Percentiles rank a stretch among this genome's conserved stretches.
Evolutionary conservation across 495 filamentous ascomycete genomes (phyloP).

Genomic region (Aspergillus ostianus): DNA sequence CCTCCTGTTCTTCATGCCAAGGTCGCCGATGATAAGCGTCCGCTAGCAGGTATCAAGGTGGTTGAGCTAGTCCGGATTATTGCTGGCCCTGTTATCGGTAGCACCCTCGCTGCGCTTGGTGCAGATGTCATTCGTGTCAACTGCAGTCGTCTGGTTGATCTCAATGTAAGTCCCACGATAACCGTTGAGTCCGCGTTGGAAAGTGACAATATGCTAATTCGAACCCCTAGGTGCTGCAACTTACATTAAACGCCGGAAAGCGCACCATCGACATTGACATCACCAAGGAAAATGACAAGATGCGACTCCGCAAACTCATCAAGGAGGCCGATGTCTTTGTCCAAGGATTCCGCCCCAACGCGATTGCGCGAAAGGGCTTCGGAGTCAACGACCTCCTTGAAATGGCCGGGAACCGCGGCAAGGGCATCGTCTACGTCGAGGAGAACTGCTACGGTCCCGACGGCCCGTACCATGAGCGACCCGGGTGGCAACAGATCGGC

Average conservation of each 20-base stretch:
- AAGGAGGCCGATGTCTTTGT: conserved; percentile 56
- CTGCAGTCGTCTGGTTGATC: conserved; percentile 48
- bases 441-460: conserved; percentile 61
- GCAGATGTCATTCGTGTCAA: conserved; percentile 61
- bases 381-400: conserved; percentile 43
- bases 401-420: conserved; percentile 37
- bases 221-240: conserved; percentile 29
- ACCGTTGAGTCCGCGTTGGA: too few relatives aligned
- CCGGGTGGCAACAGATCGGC: conserved; percentile 26
- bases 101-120: conserved; percentile 53
- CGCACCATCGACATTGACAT: conserved; percentile 51
- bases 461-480: conserved; percentile 50
- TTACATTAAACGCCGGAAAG: conserved; percentile 56
- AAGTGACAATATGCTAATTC: too few relatives aligned
- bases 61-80: conserved; percentile 60
- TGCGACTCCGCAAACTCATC: conserved; percentile 42
- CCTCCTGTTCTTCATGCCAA: not conserved
- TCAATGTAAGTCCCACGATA: conserved; percentile 9
- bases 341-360: conserved; percentile 54
- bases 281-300: conserved; percentile 40
- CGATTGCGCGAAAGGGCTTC: conserved; percentile 50
- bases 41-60: conserved; percentile 58
- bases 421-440: conserved; percentile 49
- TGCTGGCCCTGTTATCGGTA: conserved; percentile 52
- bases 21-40: conserved; percentile 18